Percentiles rank a stretch among this genome's conserved stretches.
These are phyloP conservation scores for Metarhizium guizhouense DNA, from an alignment of 2,329 filamentous ascomycete genomes.

Conservation along the genomic window DNA sequence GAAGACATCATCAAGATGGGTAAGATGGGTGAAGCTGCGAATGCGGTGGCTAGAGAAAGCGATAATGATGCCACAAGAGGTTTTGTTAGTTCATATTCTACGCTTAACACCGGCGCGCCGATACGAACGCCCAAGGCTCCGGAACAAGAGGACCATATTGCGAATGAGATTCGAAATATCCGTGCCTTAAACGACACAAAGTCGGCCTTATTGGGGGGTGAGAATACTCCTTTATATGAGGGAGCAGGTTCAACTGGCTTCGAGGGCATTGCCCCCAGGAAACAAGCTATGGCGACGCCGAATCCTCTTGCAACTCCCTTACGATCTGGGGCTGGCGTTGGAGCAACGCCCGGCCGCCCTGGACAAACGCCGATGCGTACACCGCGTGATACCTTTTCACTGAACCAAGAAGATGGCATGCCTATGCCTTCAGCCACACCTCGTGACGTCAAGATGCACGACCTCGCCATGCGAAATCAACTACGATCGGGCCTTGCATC, in stretches of 20 bases:
- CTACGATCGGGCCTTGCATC: constrained; percentile 68
- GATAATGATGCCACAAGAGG: constrained; percentile 81
- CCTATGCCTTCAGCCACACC: constrained; percentile 67
- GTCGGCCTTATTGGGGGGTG: constrained; percentile 84
- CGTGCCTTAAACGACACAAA: constrained; percentile 86
- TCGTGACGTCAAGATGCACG: constrained; percentile 62
- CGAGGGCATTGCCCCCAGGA: constrained; percentile 72
- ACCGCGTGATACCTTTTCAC: constrained; percentile 75
- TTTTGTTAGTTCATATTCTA: constrained; percentile 78
- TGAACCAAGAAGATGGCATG: constrained; percentile 66
- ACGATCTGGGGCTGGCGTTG: constrained; percentile 52
- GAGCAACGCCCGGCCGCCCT: constrained; percentile 58
- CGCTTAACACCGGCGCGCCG: constrained; percentile 70
- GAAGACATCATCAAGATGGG: constrained; percentile 99
- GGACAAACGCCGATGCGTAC: constrained; percentile 82
- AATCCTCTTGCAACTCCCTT: constrained; percentile 93
- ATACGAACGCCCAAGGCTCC: constrained; percentile 89
- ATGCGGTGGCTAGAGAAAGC: constrained; percentile 61
- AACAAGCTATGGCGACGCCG: constrained; percentile 77
- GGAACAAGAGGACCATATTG: constrained; percentile 88
- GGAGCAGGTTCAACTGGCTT: constrained; percentile 79
- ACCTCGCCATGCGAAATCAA: constrained; percentile 58
- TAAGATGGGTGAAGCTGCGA: constrained; percentile 82
- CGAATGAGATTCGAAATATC: constrained; percentile 94
- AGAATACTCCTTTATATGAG: constrained; percentile 84